These are phyloP conservation scores for Kockovaella imperatae DNA, from an alignment of 768 basidiomycete species.

Conservation along the genomic window DNA sequence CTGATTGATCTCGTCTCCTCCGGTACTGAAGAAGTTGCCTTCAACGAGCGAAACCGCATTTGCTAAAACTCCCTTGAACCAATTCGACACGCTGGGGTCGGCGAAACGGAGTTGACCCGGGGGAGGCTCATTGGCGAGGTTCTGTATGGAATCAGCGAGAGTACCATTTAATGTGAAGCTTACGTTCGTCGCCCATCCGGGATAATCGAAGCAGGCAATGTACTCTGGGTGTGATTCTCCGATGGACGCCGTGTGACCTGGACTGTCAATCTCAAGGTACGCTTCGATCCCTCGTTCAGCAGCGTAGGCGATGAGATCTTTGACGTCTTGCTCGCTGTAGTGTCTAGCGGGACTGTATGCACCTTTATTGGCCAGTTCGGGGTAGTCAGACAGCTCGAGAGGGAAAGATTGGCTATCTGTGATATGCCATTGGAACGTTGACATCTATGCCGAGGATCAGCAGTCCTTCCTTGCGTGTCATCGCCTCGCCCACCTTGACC, in stretches of 20 bases:
- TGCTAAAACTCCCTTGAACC: no score
- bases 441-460: no score
- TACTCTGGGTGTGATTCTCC: constrained; percentile 61
- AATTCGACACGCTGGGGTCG: constrained; percentile 55
- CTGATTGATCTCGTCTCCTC: constrained; percentile 72
- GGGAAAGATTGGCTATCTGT: constrained; percentile 73
- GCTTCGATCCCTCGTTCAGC: constrained; percentile 66
- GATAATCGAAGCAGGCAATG: constrained; percentile 56
- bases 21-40: constrained; percentile 63
- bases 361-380: constrained; percentile 55
- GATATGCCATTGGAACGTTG: constrained; percentile 60
- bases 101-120: constrained; percentile 74
- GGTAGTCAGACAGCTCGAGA: constrained; percentile 56
- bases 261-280: constrained; percentile 69
- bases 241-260: constrained; percentile 70
- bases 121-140: constrained; percentile 59
- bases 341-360: constrained; percentile 54
- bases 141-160: no score
- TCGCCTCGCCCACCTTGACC: constrained; percentile 69
- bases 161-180: no score
- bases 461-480: no score
- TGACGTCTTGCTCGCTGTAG: constrained; percentile 56
- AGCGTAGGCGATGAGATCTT: constrained; percentile 60
- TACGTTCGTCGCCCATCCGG: no score
- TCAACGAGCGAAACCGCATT: background rate